Evolutionary conservation across 208 protist species (phyloP).

Genomic region (Vickermania ingenoplastis): DNA sequence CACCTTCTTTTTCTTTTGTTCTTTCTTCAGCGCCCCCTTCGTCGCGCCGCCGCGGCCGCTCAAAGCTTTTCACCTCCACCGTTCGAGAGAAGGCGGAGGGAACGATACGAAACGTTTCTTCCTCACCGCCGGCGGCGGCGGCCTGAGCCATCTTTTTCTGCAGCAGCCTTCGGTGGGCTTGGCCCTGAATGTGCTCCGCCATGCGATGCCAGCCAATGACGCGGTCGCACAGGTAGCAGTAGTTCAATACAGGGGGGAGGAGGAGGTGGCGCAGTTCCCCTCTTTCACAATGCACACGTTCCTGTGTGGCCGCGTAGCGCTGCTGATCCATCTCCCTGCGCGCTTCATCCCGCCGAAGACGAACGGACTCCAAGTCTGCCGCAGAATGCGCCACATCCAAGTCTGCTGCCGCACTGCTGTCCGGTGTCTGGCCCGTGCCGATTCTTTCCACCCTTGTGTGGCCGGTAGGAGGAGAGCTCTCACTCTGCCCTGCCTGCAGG

Average conservation of each 20-base stretch:
- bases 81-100: conserved; percentile 4
- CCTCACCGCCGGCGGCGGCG: not conserved
- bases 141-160: conserved; percentile 7
- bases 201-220: conserved; percentile 65
- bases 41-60: not conserved
- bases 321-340: conserved; percentile 21
- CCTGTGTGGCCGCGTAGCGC: conserved; percentile 16
- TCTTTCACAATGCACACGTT: not conserved
- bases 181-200: conserved; percentile 60
- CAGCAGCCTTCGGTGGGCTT: conserved; percentile 25
- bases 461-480: not conserved
- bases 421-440: not conserved
- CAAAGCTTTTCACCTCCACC: not conserved
- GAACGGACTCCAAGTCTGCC: conserved; percentile 23
- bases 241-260: conserved; percentile 67
- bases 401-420: not conserved
- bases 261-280: conserved; percentile 9
- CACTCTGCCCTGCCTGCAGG: not conserved
- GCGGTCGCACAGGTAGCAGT: conserved; percentile 72
- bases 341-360: conserved; percentile 25
- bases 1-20: too few relatives aligned
- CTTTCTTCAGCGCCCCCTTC: too few relatives aligned
- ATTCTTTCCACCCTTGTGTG: too few relatives aligned
- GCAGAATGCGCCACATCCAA: not conserved
- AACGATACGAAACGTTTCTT: conserved; percentile 18